Evolutionary conservation across 2,329 filamentous ascomycete genomes (phyloP).

Genomic region (Claviceps sp.): DNA sequence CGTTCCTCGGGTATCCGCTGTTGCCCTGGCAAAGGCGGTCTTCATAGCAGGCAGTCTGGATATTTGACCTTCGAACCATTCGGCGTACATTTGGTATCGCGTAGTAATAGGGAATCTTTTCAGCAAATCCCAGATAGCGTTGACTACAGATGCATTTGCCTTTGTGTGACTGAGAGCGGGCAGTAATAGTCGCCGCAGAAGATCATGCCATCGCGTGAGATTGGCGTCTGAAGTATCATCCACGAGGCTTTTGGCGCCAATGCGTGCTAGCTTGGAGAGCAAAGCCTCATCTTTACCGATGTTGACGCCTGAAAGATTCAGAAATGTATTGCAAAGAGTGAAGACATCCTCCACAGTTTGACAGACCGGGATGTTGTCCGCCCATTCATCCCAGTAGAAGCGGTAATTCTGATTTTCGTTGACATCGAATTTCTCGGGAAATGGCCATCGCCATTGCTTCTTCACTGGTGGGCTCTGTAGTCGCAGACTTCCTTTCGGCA

Average conservation of each 20-base stretch:
- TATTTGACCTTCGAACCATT: slow-evolving; percentile 75
- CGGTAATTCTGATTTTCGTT: slow-evolving; percentile 69
- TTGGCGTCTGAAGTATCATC: slow-evolving; percentile 61
- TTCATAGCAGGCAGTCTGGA: slow-evolving; percentile 68
- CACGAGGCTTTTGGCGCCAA: slow-evolving; percentile 62
- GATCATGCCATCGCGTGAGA: slow-evolving; percentile 64
- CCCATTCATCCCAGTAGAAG: slow-evolving; percentile 97
- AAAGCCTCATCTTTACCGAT: slow-evolving; percentile 75
- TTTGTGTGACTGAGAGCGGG: slow-evolving; percentile 79
- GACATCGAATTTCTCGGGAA: slow-evolving; percentile 63
- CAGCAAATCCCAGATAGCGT: slow-evolving; percentile 76
- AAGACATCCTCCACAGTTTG: slow-evolving; percentile 86
- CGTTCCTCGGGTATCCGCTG: slow-evolving; percentile 67
- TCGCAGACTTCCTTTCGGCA: slow-evolving; percentile 56
- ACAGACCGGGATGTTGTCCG: slow-evolving; percentile 83
- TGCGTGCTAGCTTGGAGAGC: slow-evolving; percentile 70
- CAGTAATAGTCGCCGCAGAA: slow-evolving; percentile 73
- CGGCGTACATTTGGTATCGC: slow-evolving; percentile 80
- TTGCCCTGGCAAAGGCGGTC: slow-evolving; percentile 62
- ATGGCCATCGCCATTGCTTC: slow-evolving; percentile 69
- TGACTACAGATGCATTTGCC: slow-evolving; percentile 70
- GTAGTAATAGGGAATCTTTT: slow-evolving; percentile 62
- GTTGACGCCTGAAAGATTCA: slow-evolving; percentile 77
- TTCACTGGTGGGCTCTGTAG: slow-evolving; percentile 45
- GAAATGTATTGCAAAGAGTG: slow-evolving; percentile 66